phyloP scores from a whole-genome alignment of 805 yeast genomes.

The Lachancea kluyveri region DNA sequence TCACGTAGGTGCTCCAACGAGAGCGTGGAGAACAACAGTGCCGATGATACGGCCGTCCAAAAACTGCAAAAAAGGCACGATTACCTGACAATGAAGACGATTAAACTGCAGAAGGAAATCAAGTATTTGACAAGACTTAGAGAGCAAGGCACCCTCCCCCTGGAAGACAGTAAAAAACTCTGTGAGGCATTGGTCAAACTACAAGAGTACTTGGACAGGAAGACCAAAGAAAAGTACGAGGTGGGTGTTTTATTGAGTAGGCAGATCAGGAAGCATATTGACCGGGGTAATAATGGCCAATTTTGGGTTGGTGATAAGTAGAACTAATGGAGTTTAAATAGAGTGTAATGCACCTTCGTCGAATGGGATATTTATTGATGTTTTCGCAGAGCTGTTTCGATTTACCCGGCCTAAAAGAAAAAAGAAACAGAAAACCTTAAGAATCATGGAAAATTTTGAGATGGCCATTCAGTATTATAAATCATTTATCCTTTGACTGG shows the following conservation, averaged over 20 bases:
- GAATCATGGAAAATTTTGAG: no score
- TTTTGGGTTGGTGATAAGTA: constrained; percentile 32
- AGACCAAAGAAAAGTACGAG: constrained; percentile 39
- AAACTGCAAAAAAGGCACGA: constrained; percentile 29
- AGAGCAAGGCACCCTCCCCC: constrained; percentile 31
- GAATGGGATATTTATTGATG: no score
- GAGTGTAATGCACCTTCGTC: no score
- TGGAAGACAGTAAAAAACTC: constrained; percentile 36
- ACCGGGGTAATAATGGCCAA: constrained; percentile 36
- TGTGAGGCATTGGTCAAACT: constrained; percentile 32
- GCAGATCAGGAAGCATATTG: constrained; percentile 35
- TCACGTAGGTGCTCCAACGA: constrained; percentile 8
- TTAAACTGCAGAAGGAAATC: constrained; percentile 35
- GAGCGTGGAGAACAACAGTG: constrained; percentile 15
- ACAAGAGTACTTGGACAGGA: constrained; percentile 36
- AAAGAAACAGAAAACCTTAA: no score
- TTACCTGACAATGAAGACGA: constrained; percentile 30
- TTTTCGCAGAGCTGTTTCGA: no score
- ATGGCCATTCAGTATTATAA: no score
- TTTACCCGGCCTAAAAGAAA: no score
- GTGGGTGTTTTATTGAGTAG: constrained; percentile 36
- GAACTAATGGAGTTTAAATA: no score
- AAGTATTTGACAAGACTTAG: constrained; percentile 31
- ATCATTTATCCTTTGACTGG: no score
- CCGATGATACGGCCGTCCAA: constrained; percentile 12